Base-by-base conservation (phyloP, 2,329 filamentous ascomycete genomes). In the Venturia effusa region DNA sequence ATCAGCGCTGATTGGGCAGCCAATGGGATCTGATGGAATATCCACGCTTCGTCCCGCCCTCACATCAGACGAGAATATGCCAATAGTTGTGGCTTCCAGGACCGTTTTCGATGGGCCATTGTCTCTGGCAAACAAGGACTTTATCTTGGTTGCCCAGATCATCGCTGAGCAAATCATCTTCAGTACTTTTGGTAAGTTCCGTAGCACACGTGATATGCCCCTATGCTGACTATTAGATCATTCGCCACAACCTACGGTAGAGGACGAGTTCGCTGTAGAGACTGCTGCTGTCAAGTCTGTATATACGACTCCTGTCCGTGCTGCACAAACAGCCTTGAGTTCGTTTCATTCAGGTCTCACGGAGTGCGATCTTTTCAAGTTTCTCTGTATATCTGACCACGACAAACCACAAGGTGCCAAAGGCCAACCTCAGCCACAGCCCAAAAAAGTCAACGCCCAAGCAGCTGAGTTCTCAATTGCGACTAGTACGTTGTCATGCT, bases 121-220 rank as follows among this genome's bases (percentile, higher is more conserved):
- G 6, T 62, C 45, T 54, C 62, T 54, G 17, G 32, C 43, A 6
- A 84, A 87, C 63, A 81, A 84, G 2, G 85, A 88, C 48, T 79
- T 83, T 65, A 84, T 90, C 40, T 83, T 84, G 61, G 80, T 88
- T 32, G 87, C 86, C 0, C 88, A 90, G 69, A 82, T 90, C 43
- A 74, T 90, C n/a, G 86, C 86, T 1, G 86, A 89, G 66, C 88
- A 91, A 70, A 82, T 87, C 27, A 80, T 84, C 2, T 83, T 80
- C 11, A 45, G 61, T 15, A 24, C 34, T 22, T 7, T 30, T 15
- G 59, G 51, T 57, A n/a, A 57, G 51, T 34, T 57, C 11, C 8
- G 30, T 57, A 2, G 15, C 27, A 22, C 17, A 17, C 19, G 6
- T 34, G 15, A n/a, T 4, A 34, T 3, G 22, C 10, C 45, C 22